Conservation (phyloP, 805 yeast species). For the Ogataea angusta region DNA sequence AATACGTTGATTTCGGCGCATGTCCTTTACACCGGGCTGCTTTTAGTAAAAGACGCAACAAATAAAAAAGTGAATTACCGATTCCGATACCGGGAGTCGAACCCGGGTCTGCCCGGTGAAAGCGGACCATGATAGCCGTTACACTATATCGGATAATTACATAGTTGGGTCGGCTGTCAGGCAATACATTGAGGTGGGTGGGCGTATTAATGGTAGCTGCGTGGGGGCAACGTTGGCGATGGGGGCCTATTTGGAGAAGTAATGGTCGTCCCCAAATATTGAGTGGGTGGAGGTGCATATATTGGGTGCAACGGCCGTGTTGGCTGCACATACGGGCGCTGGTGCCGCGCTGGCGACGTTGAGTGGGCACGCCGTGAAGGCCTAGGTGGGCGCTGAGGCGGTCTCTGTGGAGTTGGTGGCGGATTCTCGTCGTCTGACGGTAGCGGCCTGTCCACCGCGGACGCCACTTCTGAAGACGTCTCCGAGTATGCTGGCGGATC, state of each 20-base stretch:
- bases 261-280: background rate
- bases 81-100: slow-evolving; percentile 85
- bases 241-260: background rate
- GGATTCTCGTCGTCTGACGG: slow-evolving; percentile 14
- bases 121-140: slow-evolving; percentile 86
- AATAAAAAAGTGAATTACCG: slow-evolving; percentile 1
- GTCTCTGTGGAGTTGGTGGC: slow-evolving; percentile 12
- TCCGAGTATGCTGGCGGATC: slow-evolving; percentile 39
- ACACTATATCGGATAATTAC: slow-evolving; percentile 64
- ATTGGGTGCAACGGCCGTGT: slow-evolving; percentile 12
- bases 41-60: background rate
- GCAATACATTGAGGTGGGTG: background rate
- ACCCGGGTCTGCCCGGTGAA: slow-evolving; percentile 86
- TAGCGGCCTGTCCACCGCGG: slow-evolving; percentile 23
- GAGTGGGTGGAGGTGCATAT: slow-evolving; percentile 15
- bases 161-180: background rate
- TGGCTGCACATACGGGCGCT: slow-evolving; percentile 3
- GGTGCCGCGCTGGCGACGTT: slow-evolving; percentile 3
- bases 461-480: slow-evolving; percentile 26
- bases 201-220: slow-evolving; percentile 1
- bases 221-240: slow-evolving; percentile 7
- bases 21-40: background rate
- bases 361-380: slow-evolving; percentile 12
- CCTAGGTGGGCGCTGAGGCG: slow-evolving; percentile 8
- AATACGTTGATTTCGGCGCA: background rate